Conservation (phyloP, 495 filamentous ascomycete genomes). For the Staphylotrichum longicolle region DNA sequence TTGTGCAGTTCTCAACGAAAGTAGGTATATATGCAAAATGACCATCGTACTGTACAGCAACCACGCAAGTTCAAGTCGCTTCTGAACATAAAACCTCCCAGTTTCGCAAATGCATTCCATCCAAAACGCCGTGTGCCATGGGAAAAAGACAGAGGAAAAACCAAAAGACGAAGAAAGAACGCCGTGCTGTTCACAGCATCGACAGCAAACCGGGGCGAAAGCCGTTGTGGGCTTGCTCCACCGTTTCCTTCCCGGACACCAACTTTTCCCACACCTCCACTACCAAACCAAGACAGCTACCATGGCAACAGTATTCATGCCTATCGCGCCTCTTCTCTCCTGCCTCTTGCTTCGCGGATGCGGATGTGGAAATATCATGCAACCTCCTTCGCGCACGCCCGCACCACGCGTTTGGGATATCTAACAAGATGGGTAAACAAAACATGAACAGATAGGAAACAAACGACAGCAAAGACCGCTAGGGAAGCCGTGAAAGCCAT, state of each 20-base stretch:
- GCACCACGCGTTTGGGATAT: slow-evolving; percentile 22
- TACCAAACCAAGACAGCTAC: background rate
- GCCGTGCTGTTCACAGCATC: background rate
- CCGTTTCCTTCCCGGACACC: background rate
- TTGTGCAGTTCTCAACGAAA: background rate
- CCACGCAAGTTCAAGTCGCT: slow-evolving; percentile 15
- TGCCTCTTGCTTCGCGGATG: slow-evolving; percentile 5
- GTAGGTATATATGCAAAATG: slow-evolving; percentile 20
- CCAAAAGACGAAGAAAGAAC: background rate
- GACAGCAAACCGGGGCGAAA: background rate
- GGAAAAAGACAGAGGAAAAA: slow-evolving; percentile 10
- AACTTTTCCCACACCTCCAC: slow-evolving; percentile 1
- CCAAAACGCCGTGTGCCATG: slow-evolving; percentile 24
- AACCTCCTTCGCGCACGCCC: background rate
- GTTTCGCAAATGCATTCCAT: slow-evolving; percentile 16
- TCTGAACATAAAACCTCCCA: slow-evolving; percentile 1
- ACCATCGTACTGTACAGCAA: slow-evolving; percentile 18
- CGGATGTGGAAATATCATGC: slow-evolving; percentile 3
- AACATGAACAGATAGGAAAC: background rate
- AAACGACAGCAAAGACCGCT: background rate
- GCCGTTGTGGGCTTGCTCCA: background rate
- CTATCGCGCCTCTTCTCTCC: background rate
- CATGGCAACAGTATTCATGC: background rate
- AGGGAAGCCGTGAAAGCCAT: background rate
- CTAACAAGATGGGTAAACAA: slow-evolving; percentile 10